Base-by-base conservation (phyloP, 208 protist genomes). In the Leishmania guyanensis region DNA sequence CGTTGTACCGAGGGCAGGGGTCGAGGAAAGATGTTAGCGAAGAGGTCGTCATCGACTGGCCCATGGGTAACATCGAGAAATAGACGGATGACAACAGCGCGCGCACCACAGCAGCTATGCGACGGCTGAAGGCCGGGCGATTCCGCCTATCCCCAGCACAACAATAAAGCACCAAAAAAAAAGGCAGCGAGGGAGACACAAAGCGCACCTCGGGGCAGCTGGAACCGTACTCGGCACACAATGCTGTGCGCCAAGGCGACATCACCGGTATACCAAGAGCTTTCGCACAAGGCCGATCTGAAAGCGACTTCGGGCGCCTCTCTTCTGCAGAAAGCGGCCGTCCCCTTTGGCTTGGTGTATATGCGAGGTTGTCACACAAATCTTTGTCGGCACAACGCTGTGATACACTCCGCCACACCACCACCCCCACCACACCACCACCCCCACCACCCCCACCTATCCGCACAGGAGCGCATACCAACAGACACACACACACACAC, bases 11-110 rank as follows among this genome's bases (percentile, higher is more conserved):
- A 16, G 46, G 43, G 43, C 8, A 62, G 56, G 10, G 39, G 9
- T 70, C 48, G 17, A 51, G 76, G 10, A 79, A 79, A 65, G 66
- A 71, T 48, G 68, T 54, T 46, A 46, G 4, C 12, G 68, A 50
- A 53, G 46, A 73, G 51, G 46, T 8, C 8, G 26, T 53, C 68
- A 16, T 29, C 46, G 39, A 4, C 26, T 33, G 46, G 46, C 46
- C 8, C 26, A 73, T 33, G 46, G 20, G 68, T 9, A 73, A 20
- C 68, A 73, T 29, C 6, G 16, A 73, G 14, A n/a, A 60, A 65
- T 82, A 80, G 46, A 56, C 54, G 20, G 26, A 26, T 64, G 8
- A 73, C 78, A 79, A 85, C 70, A 68, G 78, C 16, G 68, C 43
- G n/a, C 26, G 10, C 17, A 29, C 22, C 26, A 29, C 20, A 2